Base-by-base conservation (phyloP, 2,329 filamentous ascomycete genomes). In the Tolypocladium guangdongense region DNA sequence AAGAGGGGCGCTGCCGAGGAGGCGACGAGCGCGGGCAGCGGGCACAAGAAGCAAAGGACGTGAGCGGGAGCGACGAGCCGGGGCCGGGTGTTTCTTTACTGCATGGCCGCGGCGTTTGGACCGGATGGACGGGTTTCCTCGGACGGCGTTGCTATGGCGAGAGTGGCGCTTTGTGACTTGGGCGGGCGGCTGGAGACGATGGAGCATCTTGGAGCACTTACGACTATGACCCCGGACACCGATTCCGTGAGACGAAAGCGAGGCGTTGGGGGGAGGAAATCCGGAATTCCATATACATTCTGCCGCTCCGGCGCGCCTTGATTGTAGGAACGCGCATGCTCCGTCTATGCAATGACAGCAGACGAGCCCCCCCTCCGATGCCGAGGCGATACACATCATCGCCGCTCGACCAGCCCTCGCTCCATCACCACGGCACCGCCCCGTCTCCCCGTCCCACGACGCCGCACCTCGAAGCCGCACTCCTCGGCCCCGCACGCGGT, bases 401-500 rank as follows among this genome's bases (percentile, higher is more conserved):
- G 3, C 11, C 41, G 11, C 16, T 11, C 18, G n/a, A 38, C 37
- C 18, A 18, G 37, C 24, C 6, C 27, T 30, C 39, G 7, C 7
- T 20, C 7, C 22, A 1, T 1, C 12, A 8, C 12, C 24, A 12
- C 14, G 2, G 16, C 41, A 30, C 32, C 43, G 32, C 18, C 7
- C 4, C 49, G 35, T 16, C 22, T 16, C 24, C 7, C 20, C 68
- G 37, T 70, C 63, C 78, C 78, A 82, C 1, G 71, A 69, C 53
- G 74, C 48, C 68, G 64, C 2, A 79, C 72, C 4, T 53, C 52
- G 39, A 74, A 73, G 2, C 75, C 76, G 10, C 59, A 65, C 7
- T 58, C 55, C 33, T 51, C 59, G 0, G 78, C 76, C 45, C 72
- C 65, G 3, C 55, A 60, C 0, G 74, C 76, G 57, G 82, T 77